Evolutionary conservation across 2,329 filamentous ascomycete species (phyloP), one percentile per base, ranked within the genome.

Genomic region (Fusarium nanum): DNA sequence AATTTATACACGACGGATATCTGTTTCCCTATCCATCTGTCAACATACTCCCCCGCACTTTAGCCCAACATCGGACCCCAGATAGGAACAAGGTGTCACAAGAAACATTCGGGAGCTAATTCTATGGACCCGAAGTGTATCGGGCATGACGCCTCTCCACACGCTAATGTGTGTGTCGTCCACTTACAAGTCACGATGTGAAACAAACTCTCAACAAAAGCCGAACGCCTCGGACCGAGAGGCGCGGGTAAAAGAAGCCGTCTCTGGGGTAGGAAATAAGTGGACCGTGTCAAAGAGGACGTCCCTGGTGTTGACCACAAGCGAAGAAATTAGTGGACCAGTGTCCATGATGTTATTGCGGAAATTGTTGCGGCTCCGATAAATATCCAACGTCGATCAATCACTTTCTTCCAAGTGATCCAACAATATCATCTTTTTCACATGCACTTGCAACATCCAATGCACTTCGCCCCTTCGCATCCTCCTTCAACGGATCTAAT

Each of bases 391-490:
- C 18, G 9, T 28, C 8, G n/a, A 18, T 14, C 18, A 11, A 16
- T 59, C 16, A 60, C 12, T 49, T 60, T 25, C 72, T 73, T 2
- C 30, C 34, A 20, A 75, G 25, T 3, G 73, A 53, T 6, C 25
- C 45, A 18, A 75, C 58, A 41, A 75, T 68, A 13, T 58, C 60
- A 37, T 69, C 32, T 34, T 73, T 73, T 20, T 66, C 71, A 49
- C 45, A 72, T 48, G 72, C 73, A 63, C 60, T 75, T 7, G 73
- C 73, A 9, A 71, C 32, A 57, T 75, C 72, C 47, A 75, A 59
- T 4, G 72, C 70, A 11, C 66, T 75, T 30, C 70, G 71, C 22
- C 73, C 72, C 22, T 53, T 56, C 0, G 14, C 13, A 40, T 75
- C 72, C 54, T 75, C 73, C 46, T 41, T 72, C 58, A 75, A 10